Conservation (phyloP, 345 rosid genomes). For the Clarkia xantiana region DNA sequence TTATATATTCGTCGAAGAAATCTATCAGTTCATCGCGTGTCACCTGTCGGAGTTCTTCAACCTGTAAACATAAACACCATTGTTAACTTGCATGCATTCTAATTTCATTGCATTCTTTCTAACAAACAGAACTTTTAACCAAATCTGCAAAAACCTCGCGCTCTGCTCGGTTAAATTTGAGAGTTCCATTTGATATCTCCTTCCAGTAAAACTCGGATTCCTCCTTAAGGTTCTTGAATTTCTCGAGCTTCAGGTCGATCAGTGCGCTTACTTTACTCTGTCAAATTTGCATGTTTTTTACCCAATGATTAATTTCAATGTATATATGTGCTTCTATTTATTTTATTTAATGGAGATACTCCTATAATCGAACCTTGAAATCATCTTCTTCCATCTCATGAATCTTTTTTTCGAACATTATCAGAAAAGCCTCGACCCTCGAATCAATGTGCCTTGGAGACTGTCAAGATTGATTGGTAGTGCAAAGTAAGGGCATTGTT, state of each 20-base stretch:
- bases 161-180: constrained; percentile 56
- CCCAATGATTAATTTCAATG: constrained; percentile 6
- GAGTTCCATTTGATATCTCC: constrained; percentile 48
- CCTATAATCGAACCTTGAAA: constrained; percentile 40
- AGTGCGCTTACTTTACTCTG: constrained; percentile 62
- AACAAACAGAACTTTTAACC: no score
- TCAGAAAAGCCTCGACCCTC: constrained; percentile 63
- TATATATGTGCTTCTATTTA: neutral
- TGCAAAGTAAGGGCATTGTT: neutral
- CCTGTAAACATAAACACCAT: constrained; percentile 25
- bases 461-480: constrained; percentile 20
- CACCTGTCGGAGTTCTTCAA: constrained; percentile 41
- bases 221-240: constrained; percentile 69
- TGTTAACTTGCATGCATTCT: neutral
- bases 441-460: constrained; percentile 59
- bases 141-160: constrained; percentile 35
- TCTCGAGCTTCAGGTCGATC: constrained; percentile 77
- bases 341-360: neutral
- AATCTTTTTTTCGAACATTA: constrained; percentile 45
- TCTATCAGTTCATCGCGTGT: constrained; percentile 45
- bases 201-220: constrained; percentile 57
- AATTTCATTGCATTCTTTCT: no score
- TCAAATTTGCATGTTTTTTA: neutral
- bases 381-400: constrained; percentile 54
- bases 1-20: constrained; percentile 52